These are phyloP conservation scores for Arthrobotrys megalospora DNA, from an alignment of 2,329 filamentous ascomycete genomes.

Conservation along the genomic window DNA sequence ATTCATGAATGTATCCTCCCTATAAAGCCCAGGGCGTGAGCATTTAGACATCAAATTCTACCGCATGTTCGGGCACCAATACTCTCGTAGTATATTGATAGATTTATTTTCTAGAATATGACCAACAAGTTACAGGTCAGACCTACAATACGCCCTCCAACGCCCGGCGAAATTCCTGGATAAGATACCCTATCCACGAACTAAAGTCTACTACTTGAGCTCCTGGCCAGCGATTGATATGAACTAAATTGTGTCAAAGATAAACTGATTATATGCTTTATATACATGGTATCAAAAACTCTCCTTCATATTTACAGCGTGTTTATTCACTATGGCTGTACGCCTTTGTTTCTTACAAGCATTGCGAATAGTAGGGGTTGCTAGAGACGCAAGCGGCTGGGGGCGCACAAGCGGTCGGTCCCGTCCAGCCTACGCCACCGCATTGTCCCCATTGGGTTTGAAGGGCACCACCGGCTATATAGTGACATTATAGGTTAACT, in stretches of 20 bases:
- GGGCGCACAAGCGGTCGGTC: conserved; percentile 67
- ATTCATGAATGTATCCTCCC: too few species aligned
- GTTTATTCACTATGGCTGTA: neutral
- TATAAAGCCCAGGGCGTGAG: too few species aligned
- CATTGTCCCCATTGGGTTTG: conserved; percentile 68
- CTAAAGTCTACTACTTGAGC: too few species aligned
- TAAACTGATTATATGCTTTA: conserved; percentile 10
- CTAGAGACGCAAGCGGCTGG: conserved; percentile 67
- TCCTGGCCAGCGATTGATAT: neutral
- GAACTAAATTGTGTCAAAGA: neutral
- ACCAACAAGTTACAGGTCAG: too few species aligned
- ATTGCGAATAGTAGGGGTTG: conserved; percentile 71
- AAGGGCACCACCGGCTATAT: conserved; percentile 20
- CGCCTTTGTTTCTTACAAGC: conserved; percentile 64
- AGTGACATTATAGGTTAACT: neutral
- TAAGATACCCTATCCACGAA: too few species aligned
- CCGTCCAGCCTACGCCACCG: conserved; percentile 69
- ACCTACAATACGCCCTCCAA: too few species aligned
- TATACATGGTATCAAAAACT: conserved; percentile 22
- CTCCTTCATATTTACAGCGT: conserved; percentile 11
- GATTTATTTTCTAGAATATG: too few species aligned
- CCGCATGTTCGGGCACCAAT: too few species aligned
- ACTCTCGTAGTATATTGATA: too few species aligned
- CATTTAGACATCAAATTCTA: too few species aligned
- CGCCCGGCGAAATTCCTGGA: too few species aligned